A percentile compares a stretch with the other conserved stretches of the same genome.
phyloP scores from a whole-genome alignment of 352 stramenopile species.

The Synura sp. region DNA sequence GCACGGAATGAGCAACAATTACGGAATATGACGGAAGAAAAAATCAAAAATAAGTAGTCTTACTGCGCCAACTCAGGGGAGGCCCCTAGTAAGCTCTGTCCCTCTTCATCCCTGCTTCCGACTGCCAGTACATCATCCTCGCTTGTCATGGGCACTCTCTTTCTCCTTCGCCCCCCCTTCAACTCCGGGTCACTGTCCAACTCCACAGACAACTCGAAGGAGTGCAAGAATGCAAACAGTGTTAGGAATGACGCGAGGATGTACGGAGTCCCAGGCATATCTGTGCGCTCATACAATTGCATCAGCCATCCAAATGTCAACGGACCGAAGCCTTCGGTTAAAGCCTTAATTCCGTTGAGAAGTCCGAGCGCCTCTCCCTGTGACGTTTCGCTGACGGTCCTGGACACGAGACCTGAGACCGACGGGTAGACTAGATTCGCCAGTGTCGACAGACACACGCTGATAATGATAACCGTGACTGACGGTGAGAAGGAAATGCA shows the following conservation, averaged over 20 bases:
- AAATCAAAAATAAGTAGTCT: no score
- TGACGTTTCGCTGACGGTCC: neutral
- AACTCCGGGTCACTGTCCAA: no score
- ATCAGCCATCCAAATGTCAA: slow-evolving; percentile 50
- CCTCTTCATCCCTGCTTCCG: no score
- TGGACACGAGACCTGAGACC: slow-evolving; percentile 21
- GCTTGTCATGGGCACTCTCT: no score
- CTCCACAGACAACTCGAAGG: slow-evolving; percentile 24
- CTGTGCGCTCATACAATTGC: slow-evolving; percentile 47
- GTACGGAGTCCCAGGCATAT: slow-evolving; percentile 50
- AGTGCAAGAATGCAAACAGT: slow-evolving; percentile 7
- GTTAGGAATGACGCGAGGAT: slow-evolving; percentile 44
- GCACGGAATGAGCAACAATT: no score
- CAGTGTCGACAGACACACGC: slow-evolving; percentile 41
- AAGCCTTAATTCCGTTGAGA: slow-evolving; percentile 71
- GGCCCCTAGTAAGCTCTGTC: no score
- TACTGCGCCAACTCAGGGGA: no score
- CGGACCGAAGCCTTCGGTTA: slow-evolving; percentile 55
- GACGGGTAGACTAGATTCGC: slow-evolving; percentile 45
- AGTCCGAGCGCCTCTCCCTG: slow-evolving; percentile 68
- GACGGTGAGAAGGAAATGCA: slow-evolving; percentile 59
- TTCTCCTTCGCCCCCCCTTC: no score
- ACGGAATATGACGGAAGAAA: no score
- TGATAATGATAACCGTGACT: slow-evolving; percentile 60
- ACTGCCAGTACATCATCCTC: no score